phyloP scores from a whole-genome alignment of 2,329 filamentous ascomycete species.

The Pseudogymnoascus sp. region DNA sequence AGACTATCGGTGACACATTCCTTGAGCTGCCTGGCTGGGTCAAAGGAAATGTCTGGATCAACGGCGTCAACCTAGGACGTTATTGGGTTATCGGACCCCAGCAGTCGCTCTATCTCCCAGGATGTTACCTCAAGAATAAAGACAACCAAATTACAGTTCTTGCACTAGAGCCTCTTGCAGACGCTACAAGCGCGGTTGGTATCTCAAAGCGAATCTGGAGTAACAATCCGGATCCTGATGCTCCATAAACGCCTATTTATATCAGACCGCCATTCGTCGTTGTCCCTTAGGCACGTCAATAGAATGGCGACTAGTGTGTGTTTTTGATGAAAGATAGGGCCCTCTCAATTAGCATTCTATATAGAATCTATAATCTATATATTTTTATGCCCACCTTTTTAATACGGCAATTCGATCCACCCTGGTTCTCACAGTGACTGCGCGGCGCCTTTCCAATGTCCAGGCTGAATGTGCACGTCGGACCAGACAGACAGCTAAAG shows the following conservation, averaged over 20 bases:
- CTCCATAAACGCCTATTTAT: neutral
- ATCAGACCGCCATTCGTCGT: neutral
- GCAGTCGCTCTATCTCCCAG: constrained; percentile 39
- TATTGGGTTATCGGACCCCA: constrained; percentile 42
- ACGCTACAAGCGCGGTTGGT: constrained; percentile 16
- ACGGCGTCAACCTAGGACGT: constrained; percentile 37
- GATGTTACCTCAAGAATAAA: constrained; percentile 29
- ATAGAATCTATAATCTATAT: too few relatives aligned
- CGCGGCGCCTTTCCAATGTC: neutral
- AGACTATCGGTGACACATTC: constrained; percentile 30
- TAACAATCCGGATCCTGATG: constrained; percentile 28
- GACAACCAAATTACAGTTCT: constrained; percentile 36
- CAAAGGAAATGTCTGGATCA: constrained; percentile 40
- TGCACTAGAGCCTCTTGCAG: constrained; percentile 34
- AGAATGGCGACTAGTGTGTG: neutral
- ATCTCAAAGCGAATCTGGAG: constrained; percentile 24
- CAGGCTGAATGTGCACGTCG: neutral
- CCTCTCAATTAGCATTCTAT: neutral
- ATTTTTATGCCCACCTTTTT: too few relatives aligned
- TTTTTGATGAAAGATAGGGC: neutral
- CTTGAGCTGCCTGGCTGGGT: constrained; percentile 33
- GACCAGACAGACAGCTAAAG: neutral
- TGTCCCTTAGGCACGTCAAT: neutral
- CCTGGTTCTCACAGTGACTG: neutral
- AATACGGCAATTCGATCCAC: neutral